Evolutionary conservation across 2,329 filamentous ascomycete species (phyloP).

Genomic region (Sphaceloma murrayae): DNA sequence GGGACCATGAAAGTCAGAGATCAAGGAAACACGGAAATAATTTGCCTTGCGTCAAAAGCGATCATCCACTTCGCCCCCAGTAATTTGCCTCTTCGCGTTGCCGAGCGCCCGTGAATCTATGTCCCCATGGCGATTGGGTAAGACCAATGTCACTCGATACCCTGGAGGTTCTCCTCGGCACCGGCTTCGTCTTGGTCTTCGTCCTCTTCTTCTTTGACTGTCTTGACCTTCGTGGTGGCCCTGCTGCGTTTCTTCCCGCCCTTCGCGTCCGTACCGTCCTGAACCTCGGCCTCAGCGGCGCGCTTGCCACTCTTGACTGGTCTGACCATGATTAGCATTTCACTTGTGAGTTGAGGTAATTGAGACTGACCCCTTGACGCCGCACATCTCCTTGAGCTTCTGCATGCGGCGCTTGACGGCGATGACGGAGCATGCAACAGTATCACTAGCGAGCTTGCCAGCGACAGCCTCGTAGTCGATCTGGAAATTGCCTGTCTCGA

Average conservation of each 20-base stretch:
- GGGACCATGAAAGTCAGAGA: neutral
- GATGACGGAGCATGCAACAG: constrained; percentile 1
- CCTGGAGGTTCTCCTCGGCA: too few species aligned
- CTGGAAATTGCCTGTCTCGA: constrained; percentile 11
- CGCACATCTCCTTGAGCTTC: constrained; percentile 12
- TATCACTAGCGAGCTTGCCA: constrained; percentile 5
- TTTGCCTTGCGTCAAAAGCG: neutral
- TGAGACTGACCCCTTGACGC: neutral
- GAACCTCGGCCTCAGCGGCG: neutral
- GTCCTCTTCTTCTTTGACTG: neutral
- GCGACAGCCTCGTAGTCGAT: constrained; percentile 16
- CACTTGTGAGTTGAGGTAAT: neutral
- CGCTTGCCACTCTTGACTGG: constrained; percentile 6
- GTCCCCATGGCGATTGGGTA: too few species aligned
- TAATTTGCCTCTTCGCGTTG: too few species aligned
- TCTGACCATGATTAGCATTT: neutral
- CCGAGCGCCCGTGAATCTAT: too few species aligned
- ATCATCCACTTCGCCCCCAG: too few species aligned
- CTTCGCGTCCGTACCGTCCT: neutral
- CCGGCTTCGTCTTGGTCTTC: neutral
- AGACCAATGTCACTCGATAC: too few species aligned
- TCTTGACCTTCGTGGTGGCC: neutral
- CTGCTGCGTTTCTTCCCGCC: constrained; percentile 5
- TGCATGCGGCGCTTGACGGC: constrained; percentile 15
- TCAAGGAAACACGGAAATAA: neutral